Conservation (phyloP, 2,329 filamentous ascomycete genomes). For the Botryotinia calthae region DNA sequence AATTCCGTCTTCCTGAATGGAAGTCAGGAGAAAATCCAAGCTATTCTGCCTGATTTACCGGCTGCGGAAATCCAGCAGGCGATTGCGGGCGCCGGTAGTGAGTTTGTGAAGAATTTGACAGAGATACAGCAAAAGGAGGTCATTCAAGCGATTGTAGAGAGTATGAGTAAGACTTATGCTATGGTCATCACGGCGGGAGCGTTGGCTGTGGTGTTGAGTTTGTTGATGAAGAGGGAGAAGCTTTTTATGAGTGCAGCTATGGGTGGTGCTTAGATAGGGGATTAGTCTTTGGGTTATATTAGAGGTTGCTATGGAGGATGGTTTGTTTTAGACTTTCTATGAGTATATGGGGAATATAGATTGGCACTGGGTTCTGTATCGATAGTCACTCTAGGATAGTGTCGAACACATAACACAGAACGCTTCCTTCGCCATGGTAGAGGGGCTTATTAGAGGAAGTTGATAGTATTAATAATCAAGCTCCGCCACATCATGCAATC, state of each 20-base stretch:
- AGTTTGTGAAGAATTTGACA: conserved; percentile 29
- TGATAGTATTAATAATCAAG: neutral
- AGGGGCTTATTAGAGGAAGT: neutral
- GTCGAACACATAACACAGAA: neutral
- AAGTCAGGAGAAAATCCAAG: conserved; percentile 35
- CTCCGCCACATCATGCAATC: neutral
- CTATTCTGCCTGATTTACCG: conserved; percentile 34
- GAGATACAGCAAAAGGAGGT: conserved; percentile 15
- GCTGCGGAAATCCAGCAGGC: conserved; percentile 34
- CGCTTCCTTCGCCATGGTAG: neutral
- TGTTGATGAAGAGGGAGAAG: conserved; percentile 35
- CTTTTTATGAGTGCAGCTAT: conserved; percentile 33
- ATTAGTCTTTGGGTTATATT: neutral
- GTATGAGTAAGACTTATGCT: conserved; percentile 35
- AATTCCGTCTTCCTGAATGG: conserved; percentile 43
- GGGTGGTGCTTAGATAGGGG: conserved; percentile 22
- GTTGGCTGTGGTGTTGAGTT: conserved; percentile 28
- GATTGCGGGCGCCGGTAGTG: conserved; percentile 34
- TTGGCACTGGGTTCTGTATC: neutral
- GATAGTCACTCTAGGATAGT: neutral
- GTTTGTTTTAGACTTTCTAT: neutral
- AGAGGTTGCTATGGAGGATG: neutral
- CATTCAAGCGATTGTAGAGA: conserved; percentile 29
- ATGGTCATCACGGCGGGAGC: conserved; percentile 34
- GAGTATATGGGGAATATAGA: neutral